Conservation (phyloP, 2,329 filamentous ascomycete species). For the Raffaelea ambrosiae region DNA sequence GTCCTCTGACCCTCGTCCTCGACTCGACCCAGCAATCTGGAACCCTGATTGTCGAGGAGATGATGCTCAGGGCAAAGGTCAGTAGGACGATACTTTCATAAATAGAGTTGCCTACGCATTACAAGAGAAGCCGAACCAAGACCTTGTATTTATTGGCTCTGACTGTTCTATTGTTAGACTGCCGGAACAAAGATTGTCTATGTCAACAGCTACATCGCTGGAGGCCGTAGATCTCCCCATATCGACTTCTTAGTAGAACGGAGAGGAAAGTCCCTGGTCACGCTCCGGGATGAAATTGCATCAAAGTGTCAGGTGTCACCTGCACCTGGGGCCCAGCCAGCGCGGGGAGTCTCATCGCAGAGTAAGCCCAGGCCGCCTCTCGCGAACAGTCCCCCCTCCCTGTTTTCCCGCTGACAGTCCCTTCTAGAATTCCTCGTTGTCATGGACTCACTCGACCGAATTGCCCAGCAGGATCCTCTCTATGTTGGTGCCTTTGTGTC, state of each 20-base stretch:
- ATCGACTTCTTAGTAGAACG: slow-evolving; percentile 62
- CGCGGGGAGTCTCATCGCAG: slow-evolving; percentile 11
- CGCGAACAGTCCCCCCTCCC: neutral
- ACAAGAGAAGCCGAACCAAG: neutral
- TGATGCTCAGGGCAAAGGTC: slow-evolving; percentile 67
- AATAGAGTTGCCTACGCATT: neutral
- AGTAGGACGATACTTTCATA: slow-evolving; percentile 11
- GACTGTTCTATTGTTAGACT: slow-evolving; percentile 29
- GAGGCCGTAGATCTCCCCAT: slow-evolving; percentile 53
- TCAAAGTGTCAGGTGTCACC: slow-evolving; percentile 35
- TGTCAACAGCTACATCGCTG: slow-evolving; percentile 59
- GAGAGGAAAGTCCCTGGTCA: slow-evolving; percentile 46
- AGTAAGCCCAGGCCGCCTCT: neutral
- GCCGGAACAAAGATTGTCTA: slow-evolving; percentile 64
- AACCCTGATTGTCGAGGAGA: slow-evolving; percentile 61
- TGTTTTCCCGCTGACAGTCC: neutral
- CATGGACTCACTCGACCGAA: slow-evolving; percentile 68
- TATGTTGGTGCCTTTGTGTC: slow-evolving; percentile 62
- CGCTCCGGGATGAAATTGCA: slow-evolving; percentile 52
- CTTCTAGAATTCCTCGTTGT: slow-evolving; percentile 64
- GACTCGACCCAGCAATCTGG: slow-evolving; percentile 80
- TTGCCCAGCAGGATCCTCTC: slow-evolving; percentile 45
- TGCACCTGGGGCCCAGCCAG: too few species aligned
- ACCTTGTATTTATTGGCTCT: neutral
- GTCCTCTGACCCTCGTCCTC: slow-evolving; percentile 77